phyloP scores from a whole-genome alignment of 164 flowering plant genomes.

The Cinnamomum micranthum region DNA sequence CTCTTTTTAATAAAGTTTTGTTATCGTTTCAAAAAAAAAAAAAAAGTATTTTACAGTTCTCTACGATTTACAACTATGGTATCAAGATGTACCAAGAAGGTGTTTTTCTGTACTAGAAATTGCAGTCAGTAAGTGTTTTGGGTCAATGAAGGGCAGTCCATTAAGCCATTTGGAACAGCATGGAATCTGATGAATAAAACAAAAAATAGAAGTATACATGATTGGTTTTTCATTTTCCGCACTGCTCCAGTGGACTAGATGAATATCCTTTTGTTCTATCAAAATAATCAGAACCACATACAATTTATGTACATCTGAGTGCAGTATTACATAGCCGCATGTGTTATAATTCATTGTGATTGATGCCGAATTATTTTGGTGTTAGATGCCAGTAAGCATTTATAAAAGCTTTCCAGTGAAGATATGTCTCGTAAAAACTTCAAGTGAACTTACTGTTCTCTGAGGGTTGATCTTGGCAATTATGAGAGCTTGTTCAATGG shows the following conservation, averaged over 20 bases:
- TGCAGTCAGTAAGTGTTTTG: too few relatives aligned
- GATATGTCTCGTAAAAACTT: neutral
- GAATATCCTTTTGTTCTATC: neutral
- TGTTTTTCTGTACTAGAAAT: too few relatives aligned
- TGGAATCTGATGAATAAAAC: too few relatives aligned
- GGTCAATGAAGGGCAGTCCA: too few relatives aligned
- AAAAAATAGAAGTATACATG: neutral
- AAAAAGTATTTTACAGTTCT: neutral
- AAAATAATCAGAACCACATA: neutral
- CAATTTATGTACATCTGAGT: neutral
- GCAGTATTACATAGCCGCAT: too few relatives aligned
- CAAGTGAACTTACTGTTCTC: conserved; percentile 55
- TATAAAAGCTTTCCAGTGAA: neutral
- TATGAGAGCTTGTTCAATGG: conserved; percentile 57
- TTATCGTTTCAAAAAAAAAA: too few relatives aligned
- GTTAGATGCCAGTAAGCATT: neutral
- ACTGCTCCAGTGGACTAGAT: neutral
- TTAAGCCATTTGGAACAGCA: too few relatives aligned
- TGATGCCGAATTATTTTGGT: neutral
- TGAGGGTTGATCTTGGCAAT: conserved; percentile 67
- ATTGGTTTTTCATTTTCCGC: neutral
- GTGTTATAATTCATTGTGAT: too few relatives aligned
- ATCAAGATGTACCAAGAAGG: too few relatives aligned
- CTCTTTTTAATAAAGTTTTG: too few relatives aligned
- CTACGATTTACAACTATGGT: neutral